Evolutionary conservation across 2,329 filamentous ascomycete genomes (phyloP).

Genomic region (Gaeumannomyces sp.): DNA sequence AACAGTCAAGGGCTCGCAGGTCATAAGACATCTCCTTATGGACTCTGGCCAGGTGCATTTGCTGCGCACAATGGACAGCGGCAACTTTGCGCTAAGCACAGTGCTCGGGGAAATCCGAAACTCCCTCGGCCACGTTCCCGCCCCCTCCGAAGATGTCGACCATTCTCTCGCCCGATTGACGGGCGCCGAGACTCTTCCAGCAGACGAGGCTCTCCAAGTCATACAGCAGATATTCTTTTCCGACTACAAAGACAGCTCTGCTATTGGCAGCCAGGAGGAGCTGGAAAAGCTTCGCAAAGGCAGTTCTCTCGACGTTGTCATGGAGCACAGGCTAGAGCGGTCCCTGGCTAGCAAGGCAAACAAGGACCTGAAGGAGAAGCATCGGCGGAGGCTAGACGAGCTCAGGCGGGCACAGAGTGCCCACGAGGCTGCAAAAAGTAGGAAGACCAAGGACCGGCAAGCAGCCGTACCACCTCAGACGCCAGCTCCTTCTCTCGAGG

Average conservation of each 20-base stretch:
- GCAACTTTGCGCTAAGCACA: constrained; percentile 15
- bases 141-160: neutral
- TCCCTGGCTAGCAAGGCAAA: constrained; percentile 12
- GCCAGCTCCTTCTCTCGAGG: constrained; percentile 8
- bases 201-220: constrained; percentile 5
- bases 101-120: constrained; percentile 14
- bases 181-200: neutral
- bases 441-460: constrained; percentile 25
- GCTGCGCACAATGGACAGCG: constrained; percentile 10
- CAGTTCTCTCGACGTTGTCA: constrained; percentile 13
- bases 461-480: constrained; percentile 8
- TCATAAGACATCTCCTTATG: constrained; percentile 17
- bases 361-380: constrained; percentile 21
- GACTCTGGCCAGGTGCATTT: constrained; percentile 12
- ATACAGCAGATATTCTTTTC: constrained; percentile 16
- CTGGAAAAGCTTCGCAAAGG: constrained; percentile 9
- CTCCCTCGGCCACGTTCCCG: neutral
- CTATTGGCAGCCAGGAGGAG: constrained; percentile 11
- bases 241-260: neutral
- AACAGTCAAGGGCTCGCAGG: constrained; percentile 18
- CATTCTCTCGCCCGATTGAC: neutral
- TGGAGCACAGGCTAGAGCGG: constrained; percentile 13
- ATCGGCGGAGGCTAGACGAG: constrained; percentile 34
- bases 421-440: constrained; percentile 38
- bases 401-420: constrained; percentile 56